Evolutionary conservation across 1,284 basidiomycete genomes (phyloP).

Genomic region (Neonothopanus nambi): DNA sequence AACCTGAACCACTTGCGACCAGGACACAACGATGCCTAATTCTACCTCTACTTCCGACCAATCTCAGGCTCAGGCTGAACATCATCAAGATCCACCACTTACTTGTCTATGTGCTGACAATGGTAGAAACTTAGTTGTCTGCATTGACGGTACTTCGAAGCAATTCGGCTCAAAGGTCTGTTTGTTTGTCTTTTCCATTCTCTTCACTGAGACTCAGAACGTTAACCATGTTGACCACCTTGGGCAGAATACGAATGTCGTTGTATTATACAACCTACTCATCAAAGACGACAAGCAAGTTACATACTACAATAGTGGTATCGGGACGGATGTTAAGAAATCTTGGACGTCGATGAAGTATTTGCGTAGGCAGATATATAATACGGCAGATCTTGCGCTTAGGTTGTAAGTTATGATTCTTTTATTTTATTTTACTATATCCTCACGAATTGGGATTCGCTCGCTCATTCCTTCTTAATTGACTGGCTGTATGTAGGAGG

Average conservation of each 20-base stretch:
- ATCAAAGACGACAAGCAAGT: slow-evolving; percentile 19
- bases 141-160: slow-evolving; percentile 35
- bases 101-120: no score
- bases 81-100: no score
- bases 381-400: not conserved
- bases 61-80: no score
- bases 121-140: slow-evolving; percentile 26
- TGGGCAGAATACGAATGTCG: slow-evolving; percentile 22
- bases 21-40: no score
- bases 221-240: not conserved
- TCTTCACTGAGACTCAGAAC: not conserved
- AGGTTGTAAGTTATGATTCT: not conserved
- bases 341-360: not conserved
- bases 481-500: no score
- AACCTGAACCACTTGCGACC: no score
- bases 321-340: slow-evolving; percentile 32
- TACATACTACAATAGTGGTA: slow-evolving; percentile 38
- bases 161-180: slow-evolving; percentile 28
- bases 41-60: no score
- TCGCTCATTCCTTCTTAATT: no score
- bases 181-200: not conserved
- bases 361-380: not conserved
- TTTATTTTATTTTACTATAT: not conserved
- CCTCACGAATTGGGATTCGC: no score
- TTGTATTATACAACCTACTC: slow-evolving; percentile 22